A percentile compares a stretch with the other conserved stretches of the same genome.
phyloP scores from a whole-genome alignment of 2,329 filamentous ascomycete species.

The Fusarium sambucinum region DNA sequence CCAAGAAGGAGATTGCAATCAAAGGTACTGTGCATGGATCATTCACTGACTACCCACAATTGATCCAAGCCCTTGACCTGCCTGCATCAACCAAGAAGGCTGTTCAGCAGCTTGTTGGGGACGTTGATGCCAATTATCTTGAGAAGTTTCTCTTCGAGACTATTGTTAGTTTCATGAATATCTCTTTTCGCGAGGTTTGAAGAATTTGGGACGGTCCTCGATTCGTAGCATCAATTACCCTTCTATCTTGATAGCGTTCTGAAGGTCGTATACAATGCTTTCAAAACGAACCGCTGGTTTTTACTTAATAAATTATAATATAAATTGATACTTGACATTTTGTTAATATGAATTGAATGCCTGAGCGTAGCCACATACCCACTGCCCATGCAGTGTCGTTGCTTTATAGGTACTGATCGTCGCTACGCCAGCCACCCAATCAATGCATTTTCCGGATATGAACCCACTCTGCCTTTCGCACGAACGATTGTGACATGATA shows the following conservation, averaged over 20 bases:
- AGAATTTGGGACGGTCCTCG: accelerated
- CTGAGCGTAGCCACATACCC: no score
- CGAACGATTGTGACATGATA: no score
- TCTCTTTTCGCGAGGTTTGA: not conserved
- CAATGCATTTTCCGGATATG: no score
- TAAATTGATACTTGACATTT: no score
- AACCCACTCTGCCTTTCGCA: no score
- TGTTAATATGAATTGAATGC: no score
- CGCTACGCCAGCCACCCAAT: no score
- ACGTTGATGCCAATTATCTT: slow-evolving; percentile 23
- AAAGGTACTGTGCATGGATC: slow-evolving; percentile 48
- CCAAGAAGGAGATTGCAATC: slow-evolving; percentile 45
- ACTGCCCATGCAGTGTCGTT: no score
- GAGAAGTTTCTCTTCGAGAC: slow-evolving; percentile 40
- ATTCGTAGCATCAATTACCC: accelerated
- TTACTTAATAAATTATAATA: no score
- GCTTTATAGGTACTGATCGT: no score
- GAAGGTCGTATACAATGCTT: no score
- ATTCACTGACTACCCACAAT: slow-evolving; percentile 50
- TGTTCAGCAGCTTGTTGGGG: slow-evolving; percentile 18
- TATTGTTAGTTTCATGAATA: slow-evolving; percentile 40
- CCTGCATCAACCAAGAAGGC: slow-evolving; percentile 20
- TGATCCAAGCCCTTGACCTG: slow-evolving; percentile 45
- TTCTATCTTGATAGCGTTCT: not conserved
- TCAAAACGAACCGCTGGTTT: no score